phyloP scores from a whole-genome alignment of 2,329 filamentous ascomycete genomes.

The Aspergillus brunneoviolaceus region DNA sequence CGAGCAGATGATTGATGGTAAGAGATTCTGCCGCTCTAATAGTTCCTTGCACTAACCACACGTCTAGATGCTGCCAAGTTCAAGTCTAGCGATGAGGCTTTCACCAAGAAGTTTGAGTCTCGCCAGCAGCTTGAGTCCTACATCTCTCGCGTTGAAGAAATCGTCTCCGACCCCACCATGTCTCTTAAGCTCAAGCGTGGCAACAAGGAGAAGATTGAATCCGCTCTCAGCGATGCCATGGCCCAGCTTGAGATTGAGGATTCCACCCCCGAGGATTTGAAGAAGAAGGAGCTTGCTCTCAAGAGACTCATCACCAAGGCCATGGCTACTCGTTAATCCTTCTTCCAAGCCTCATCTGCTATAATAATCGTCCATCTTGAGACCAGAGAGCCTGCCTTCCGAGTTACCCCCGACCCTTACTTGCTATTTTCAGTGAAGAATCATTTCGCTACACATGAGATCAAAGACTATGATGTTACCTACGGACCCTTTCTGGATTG shows the following conservation, averaged over 20 bases:
- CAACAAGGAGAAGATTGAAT: constrained; percentile 99
- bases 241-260: constrained; percentile 95
- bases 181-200: constrained; percentile 97
- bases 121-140: constrained; percentile 99
- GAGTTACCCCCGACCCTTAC: constrained; percentile 41
- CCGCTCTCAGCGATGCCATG: constrained; percentile 95
- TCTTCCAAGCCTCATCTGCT: background rate
- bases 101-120: constrained; percentile 99
- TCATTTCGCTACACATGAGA: constrained; percentile 7
- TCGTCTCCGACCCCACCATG: constrained; percentile 92
- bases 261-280: constrained; percentile 85
- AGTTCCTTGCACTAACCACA: background rate
- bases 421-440: constrained; percentile 4
- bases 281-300: constrained; percentile 99
- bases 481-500: constrained; percentile 14
- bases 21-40: constrained; percentile 22
- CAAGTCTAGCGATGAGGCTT: constrained; percentile 96
- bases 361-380: background rate
- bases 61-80: constrained; percentile 84
- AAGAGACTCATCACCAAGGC: constrained; percentile 99
- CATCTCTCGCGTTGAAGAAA: constrained; percentile 98
- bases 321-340: constrained; percentile 82
- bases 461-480: constrained; percentile 1
- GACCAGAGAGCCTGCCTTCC: background rate
- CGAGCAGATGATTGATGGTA: constrained; percentile 92